Conservation (phyloP, 2,329 filamentous ascomycete genomes). For the Cladophialophora immunda region DNA sequence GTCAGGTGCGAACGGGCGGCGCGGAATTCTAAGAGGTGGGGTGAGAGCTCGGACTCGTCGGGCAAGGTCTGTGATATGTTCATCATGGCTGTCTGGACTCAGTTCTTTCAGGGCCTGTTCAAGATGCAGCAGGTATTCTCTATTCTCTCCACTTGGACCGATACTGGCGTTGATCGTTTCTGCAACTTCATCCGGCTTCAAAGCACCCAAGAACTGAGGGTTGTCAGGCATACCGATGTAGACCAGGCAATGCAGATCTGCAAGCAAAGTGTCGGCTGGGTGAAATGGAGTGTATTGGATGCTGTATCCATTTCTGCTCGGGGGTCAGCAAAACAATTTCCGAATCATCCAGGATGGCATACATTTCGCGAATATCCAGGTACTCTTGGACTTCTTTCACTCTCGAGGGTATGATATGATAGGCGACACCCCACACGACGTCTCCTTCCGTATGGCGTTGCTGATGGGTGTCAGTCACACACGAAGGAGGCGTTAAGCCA, state of each 20-base stretch:
- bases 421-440: slow-evolving; percentile 89
- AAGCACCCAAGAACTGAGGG: slow-evolving; percentile 83
- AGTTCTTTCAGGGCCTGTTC: slow-evolving; percentile 77
- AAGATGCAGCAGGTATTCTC: slow-evolving; percentile 84
- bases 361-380: slow-evolving; percentile 92
- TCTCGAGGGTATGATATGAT: slow-evolving; percentile 77
- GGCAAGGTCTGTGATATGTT: slow-evolving; percentile 84
- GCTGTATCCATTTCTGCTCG: slow-evolving; percentile 79
- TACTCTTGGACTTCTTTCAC: slow-evolving; percentile 86
- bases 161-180: slow-evolving; percentile 77
- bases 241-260: slow-evolving; percentile 70
- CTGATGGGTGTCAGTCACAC: slow-evolving; percentile 40
- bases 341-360: neutral
- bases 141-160: slow-evolving; percentile 88
- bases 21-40: slow-evolving; percentile 24
- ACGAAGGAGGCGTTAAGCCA: slow-evolving; percentile 4
- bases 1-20: slow-evolving; percentile 32
- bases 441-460: slow-evolving; percentile 60
- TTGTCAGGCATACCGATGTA: slow-evolving; percentile 96
- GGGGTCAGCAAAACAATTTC: slow-evolving; percentile 17
- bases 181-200: slow-evolving; percentile 46
- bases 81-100: slow-evolving; percentile 79
- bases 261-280: slow-evolving; percentile 55
- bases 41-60: slow-evolving; percentile 70
- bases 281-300: slow-evolving; percentile 91